These are phyloP conservation scores for Geoglossum glabrum DNA, from an alignment of 495 filamentous ascomycete species.

Conservation along the genomic window DNA sequence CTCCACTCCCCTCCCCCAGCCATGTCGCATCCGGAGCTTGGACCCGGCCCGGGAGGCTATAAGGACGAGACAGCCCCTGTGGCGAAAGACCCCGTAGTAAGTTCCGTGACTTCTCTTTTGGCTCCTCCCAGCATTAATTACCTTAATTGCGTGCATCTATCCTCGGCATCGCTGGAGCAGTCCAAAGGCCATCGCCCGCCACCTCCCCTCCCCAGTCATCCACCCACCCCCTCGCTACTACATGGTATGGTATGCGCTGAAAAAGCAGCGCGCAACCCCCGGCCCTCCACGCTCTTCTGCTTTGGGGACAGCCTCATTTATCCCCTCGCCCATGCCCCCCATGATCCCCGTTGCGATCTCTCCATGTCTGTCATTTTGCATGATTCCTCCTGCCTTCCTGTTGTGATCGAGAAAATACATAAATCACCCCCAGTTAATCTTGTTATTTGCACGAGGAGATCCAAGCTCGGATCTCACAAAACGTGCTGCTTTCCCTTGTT, in stretches of 20 bases:
- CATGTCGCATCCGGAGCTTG: background rate
- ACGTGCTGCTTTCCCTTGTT: background rate
- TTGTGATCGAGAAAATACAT: background rate
- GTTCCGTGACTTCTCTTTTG: background rate
- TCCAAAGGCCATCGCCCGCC: background rate
- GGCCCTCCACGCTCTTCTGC: background rate
- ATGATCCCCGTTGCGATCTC: conserved; percentile 1
- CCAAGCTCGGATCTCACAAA: background rate
- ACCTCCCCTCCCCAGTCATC: background rate
- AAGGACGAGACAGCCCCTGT: conserved; percentile 1
- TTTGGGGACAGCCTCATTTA: conserved; percentile 1
- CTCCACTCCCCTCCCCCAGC: background rate
- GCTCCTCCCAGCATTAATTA: background rate
- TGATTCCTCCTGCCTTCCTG: background rate
- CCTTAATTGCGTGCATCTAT: background rate
- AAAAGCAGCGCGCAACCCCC: background rate
- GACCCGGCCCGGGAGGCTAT: background rate
- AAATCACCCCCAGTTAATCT: background rate
- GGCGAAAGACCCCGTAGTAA: conserved; percentile 1
- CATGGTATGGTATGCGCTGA: background rate
- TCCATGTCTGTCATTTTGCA: too few relatives aligned
- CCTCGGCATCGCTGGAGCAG: background rate
- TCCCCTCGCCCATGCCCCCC: background rate
- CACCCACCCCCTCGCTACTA: too few relatives aligned
- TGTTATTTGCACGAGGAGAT: background rate